phyloP scores from a whole-genome alignment of 176 grass and related monocot genomes.

The Aegilops bicornis region DNA sequence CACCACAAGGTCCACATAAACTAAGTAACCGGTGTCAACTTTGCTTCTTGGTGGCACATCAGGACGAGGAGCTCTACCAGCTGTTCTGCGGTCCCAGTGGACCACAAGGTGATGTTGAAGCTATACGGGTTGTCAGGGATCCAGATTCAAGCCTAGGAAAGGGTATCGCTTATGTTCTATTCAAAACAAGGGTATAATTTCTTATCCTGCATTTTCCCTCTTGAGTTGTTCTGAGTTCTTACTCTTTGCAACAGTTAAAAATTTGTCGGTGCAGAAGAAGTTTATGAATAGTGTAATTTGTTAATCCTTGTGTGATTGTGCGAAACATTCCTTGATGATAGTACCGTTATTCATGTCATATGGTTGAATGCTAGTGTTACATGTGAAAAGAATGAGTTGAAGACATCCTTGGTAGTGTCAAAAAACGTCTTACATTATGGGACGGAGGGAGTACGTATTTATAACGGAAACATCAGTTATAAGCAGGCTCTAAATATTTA shows the following conservation, averaged over 20 bases:
- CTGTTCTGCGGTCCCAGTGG: slow-evolving; percentile 63
- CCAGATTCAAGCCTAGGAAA: slow-evolving; percentile 76
- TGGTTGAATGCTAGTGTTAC: not conserved
- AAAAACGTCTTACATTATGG: no score
- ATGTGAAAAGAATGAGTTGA: not conserved
- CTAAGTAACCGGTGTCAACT: slow-evolving; percentile 12
- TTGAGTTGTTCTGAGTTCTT: not conserved
- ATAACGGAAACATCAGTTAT: no score
- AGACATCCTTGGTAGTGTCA: slow-evolving; percentile 2
- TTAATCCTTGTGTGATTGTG: not conserved
- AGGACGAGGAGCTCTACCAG: slow-evolving; percentile 98
- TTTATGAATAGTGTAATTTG: not conserved
- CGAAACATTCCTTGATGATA: not conserved
- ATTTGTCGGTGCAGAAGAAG: not conserved
- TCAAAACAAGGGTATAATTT: slow-evolving; percentile 90
- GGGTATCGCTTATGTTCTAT: slow-evolving; percentile 90
- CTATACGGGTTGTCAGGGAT: slow-evolving; percentile 89
- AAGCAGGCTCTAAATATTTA: not conserved
- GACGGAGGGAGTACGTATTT: no score
- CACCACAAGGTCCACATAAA: not conserved
- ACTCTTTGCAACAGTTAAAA: not conserved
- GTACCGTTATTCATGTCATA: not conserved
- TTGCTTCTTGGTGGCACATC: slow-evolving; percentile 28
- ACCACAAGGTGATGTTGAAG: slow-evolving; percentile 70
- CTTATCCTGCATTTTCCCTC: slow-evolving; percentile 4